Percentiles rank a stretch among this genome's conserved stretches.
These are phyloP conservation scores for Trichosanthes truncata DNA, from an alignment of 306 rosid species.

Conservation along the genomic window DNA sequence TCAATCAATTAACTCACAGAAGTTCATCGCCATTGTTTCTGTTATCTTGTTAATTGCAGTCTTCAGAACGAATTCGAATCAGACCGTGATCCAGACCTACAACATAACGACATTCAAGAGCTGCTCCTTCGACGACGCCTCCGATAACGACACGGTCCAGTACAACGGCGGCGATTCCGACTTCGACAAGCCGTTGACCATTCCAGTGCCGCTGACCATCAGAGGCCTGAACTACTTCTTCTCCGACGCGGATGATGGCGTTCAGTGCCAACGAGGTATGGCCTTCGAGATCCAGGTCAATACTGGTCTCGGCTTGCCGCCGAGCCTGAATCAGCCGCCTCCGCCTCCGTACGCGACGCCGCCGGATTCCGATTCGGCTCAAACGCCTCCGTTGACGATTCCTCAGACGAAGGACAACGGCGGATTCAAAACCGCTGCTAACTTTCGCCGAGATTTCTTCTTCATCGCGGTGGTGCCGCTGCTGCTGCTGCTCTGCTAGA, in stretches of 20 bases:
- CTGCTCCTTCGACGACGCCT: slow-evolving; percentile 51
- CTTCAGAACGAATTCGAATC: slow-evolving; percentile 64
- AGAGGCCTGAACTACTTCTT: slow-evolving; percentile 59
- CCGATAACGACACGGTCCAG: slow-evolving; percentile 33
- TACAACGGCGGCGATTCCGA: slow-evolving; percentile 26
- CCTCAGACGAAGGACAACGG: slow-evolving; percentile 17
- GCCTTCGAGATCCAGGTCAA: slow-evolving; percentile 55
- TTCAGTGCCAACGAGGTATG: slow-evolving; percentile 62
- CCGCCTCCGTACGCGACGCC: slow-evolving; percentile 74
- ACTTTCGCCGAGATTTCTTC: slow-evolving; percentile 14
- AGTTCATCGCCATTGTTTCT: background rate
- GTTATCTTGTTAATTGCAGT: slow-evolving; percentile 23
- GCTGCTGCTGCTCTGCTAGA: background rate
- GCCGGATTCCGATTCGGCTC: slow-evolving; percentile 29
- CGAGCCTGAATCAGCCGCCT: slow-evolving; percentile 73
- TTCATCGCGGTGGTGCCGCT: background rate
- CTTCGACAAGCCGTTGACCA: slow-evolving; percentile 33
- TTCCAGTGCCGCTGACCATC: slow-evolving; percentile 46
- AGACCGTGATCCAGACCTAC: slow-evolving; percentile 72
- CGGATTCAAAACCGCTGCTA: slow-evolving; percentile 14
- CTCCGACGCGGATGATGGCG: slow-evolving; percentile 48
- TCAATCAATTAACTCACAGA: slow-evolving; percentile 1
- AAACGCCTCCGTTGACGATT: slow-evolving; percentile 30
- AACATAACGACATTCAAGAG: slow-evolving; percentile 39
- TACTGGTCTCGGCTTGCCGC: slow-evolving; percentile 75